A percentile compares a stretch with the other conserved stretches of the same genome.
Evolutionary conservation across 108 stramenopile species (phyloP).

Genomic region (Fragilaria crotonensis): DNA sequence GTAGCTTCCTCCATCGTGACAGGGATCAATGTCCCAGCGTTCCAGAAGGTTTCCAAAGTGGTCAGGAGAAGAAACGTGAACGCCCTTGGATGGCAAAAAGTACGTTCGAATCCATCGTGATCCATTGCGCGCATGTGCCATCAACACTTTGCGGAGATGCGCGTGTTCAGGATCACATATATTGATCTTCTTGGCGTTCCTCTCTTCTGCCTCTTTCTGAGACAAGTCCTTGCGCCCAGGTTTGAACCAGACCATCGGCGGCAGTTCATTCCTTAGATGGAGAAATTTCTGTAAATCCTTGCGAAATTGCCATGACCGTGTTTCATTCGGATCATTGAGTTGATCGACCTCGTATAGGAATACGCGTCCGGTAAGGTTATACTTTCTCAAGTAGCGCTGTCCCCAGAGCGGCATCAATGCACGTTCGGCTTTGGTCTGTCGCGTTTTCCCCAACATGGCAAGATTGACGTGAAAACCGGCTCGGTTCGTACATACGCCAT

Average conservation of each 20-base stretch:
- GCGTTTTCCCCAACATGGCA: constrained; percentile 34
- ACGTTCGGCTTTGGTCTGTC: constrained; percentile 12
- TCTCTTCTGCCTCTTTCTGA: constrained; percentile 15
- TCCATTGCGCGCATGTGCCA: constrained; percentile 7
- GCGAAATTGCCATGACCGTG: constrained; percentile 5
- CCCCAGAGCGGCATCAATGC: constrained; percentile 8
- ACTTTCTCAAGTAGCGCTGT: constrained; percentile 15
- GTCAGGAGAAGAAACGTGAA: constrained; percentile 26
- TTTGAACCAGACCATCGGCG: constrained; percentile 10
- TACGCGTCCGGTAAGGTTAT: constrained; percentile 17
- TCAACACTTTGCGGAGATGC: constrained; percentile 20
- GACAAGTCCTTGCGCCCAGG: constrained; percentile 17
- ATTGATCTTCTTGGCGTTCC: constrained; percentile 21
- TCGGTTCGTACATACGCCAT: constrained; percentile 33
- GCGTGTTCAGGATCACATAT: constrained; percentile 28
- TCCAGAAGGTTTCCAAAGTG: constrained; percentile 20
- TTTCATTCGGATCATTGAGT: constrained; percentile 15
- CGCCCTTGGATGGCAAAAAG: constrained; percentile 12
- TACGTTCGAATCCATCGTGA: constrained; percentile 5
- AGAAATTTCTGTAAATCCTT: constrained; percentile 18
- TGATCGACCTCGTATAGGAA: constrained; percentile 41
- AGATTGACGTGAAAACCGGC: constrained; percentile 40
- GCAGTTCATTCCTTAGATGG: constrained; percentile 6
- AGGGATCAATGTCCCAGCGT: constrained; percentile 44
- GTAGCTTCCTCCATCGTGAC: constrained; percentile 3